phyloP scores from a whole-genome alignment of 78 protist species.

The Capsaspora owczarzaki region DNA sequence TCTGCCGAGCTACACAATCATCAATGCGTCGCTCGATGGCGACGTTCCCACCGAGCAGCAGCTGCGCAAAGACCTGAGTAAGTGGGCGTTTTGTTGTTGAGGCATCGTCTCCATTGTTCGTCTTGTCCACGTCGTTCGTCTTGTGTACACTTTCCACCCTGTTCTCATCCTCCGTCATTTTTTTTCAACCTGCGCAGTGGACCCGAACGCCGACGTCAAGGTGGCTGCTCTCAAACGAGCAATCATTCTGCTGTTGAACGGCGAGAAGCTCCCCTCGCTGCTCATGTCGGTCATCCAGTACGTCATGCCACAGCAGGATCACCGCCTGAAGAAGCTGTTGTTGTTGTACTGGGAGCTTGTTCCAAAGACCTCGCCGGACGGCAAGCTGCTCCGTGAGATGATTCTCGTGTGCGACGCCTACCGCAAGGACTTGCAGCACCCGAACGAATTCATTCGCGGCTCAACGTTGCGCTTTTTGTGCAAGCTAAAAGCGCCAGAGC shows the following conservation, averaged over 20 bases:
- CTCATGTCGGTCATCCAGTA: conserved; percentile 63
- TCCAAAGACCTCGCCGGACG: conserved; percentile 76
- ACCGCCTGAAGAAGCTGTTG: conserved; percentile 83
- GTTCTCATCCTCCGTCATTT: not conserved
- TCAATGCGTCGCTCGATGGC: not conserved
- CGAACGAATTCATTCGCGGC: conserved; percentile 92
- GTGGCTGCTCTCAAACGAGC: not conserved
- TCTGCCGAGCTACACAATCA: conserved; percentile 23
- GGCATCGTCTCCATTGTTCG: not conserved
- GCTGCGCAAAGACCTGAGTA: conserved; percentile 2
- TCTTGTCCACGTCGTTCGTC: not conserved
- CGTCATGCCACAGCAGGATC: conserved; percentile 69
- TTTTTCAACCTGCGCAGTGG: not conserved
- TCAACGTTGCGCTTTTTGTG: conserved; percentile 87
- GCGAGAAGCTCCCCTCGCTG: conserved; percentile 20
- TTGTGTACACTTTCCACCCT: not conserved
- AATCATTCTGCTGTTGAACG: not conserved
- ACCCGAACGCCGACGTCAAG: not conserved
- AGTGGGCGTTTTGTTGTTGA: not conserved
- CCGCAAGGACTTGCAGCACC: conserved; percentile 72
- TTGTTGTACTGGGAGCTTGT: conserved; percentile 85
- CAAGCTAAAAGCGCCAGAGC: conserved; percentile 79
- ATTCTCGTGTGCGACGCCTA: conserved; percentile 80
- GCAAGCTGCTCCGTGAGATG: conserved; percentile 88
- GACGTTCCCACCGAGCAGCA: conserved; percentile 1